Evolutionary conservation across 2,329 filamentous ascomycete species (phyloP), one percentile per base, ranked within the genome.

Genomic region (Thelonectria olida): DNA sequence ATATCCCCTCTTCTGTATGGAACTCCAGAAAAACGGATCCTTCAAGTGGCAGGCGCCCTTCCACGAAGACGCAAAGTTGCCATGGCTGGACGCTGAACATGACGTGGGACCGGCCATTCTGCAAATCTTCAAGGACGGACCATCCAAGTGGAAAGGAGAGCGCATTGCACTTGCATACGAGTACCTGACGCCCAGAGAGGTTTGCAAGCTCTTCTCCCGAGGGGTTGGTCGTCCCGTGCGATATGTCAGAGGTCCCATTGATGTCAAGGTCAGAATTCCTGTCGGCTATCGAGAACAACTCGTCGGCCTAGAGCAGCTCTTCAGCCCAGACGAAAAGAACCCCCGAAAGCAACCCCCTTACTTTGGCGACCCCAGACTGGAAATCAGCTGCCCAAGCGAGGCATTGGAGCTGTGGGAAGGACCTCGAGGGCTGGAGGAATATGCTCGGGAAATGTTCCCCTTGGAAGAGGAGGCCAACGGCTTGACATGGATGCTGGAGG

Each of bases 1-100:
- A 1, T 98, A 97, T 74, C 96, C 96, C 1, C 84, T 98, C 4
- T 98, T 98, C 81, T 96, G 94, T 79, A 97, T 97, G 91, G 93
- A 96, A 65, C 81, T 97, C 47, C 89, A 93, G 77, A 77, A 83
- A 2, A 93, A 97, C 71, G 93, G 92, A 17, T 93, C 91, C 54
- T 97, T 97, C 75, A 82, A 90, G 60, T 98, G 96, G 96, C 89
- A 93, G 73, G 95, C 95, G 2, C 96, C 96, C 0, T 98, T 98
- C 76, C 92, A 97, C 71, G 92, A 93, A 2, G 87, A 97, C 69
- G 91, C 90, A 59, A 92, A 93, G 65, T 84, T 99, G 36, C 96
- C 96, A 0, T 99, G 95, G 93, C 82, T 99, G 38, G 96, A 99
- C 73, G 93, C 94, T 5, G 96, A 98, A 78, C 95, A 98, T 73